Percentiles rank a stretch among this genome's conserved stretches.
Conservation (phyloP, 1,284 basidiomycete species). For the Malassezia equina region DNA sequence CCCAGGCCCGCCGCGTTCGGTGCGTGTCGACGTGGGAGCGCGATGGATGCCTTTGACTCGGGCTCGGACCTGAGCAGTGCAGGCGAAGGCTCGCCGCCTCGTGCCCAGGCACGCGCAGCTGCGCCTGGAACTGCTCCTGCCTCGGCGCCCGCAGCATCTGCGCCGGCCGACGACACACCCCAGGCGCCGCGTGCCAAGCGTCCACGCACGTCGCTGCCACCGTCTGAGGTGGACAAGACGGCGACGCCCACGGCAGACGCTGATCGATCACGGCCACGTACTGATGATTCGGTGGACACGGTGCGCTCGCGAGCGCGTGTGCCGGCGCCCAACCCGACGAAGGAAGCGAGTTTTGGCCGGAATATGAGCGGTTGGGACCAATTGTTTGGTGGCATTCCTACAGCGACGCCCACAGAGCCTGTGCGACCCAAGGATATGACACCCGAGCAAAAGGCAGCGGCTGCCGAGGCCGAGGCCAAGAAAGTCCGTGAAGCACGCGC, state of each 20-base stretch:
- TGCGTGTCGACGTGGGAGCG: background rate
- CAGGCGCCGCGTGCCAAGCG: background rate
- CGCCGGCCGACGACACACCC: background rate
- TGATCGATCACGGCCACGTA: background rate
- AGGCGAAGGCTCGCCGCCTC: background rate
- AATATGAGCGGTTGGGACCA: constrained; percentile 20
- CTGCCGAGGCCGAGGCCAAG: background rate
- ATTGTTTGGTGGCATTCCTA: constrained; percentile 15
- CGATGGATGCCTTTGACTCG: constrained; percentile 15
- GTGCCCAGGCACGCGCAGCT: background rate
- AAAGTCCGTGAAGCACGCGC: constrained; percentile 3
- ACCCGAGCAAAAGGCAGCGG: constrained; percentile 14
- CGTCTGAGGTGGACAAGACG: background rate
- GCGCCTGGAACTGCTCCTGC: background rate
- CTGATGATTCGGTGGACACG: background rate
- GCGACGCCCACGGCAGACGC: too few relatives aligned
- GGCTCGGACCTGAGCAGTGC: constrained; percentile 17
- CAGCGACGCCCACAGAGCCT: background rate
- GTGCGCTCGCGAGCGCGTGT: background rate
- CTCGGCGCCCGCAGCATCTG: background rate
- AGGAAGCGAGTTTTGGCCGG: constrained; percentile 7
- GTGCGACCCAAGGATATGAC: constrained; percentile 12
- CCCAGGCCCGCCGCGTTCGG: background rate
- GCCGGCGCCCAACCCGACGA: background rate
- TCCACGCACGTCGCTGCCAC: background rate